Base-by-base conservation (phyloP, 805 yeast genomes). In the Pichia phayaonensis region DNA sequence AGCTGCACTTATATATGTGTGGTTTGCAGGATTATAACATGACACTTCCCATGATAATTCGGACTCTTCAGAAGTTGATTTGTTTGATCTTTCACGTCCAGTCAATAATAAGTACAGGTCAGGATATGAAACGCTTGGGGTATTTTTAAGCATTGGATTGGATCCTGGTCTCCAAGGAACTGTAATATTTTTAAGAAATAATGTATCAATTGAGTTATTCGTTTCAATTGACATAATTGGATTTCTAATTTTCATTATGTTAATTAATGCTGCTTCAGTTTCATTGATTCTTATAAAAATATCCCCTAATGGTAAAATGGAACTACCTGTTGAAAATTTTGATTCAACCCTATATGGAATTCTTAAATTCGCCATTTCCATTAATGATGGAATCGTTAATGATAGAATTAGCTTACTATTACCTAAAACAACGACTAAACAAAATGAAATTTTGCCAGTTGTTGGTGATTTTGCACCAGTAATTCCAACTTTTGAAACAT, bases 81-180 rank as follows among this genome's bases (percentile, higher is more conserved):
- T 74, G 69, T 43, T 46, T 1, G 84, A 80, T 55, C 96, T 75
- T 48, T 80, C 78, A 0, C 83, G 83, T 1, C 97, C 97, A 6
- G 86, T 87, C 39, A 92, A 73, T 42, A 88, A 61, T 13, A 61
- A 49, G 52, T 85, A 83, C 47, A 94, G 71, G 54, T 87, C 95
- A 1, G 75, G 72, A 22, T 76, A 64, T 2, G 81, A 70, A n/a
- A 84, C 75, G 54, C 75, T 73, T 20, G 80, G 79, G 0, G 84
- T 60, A 3, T 97, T 97, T 56, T 84, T 80, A 8, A 94, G 87
- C 94, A 97, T 86, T 64, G 84, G 92, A 42, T 86, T 71, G 8
- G 87, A 80, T 5, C 79, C 74, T 2, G 99, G 99, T 45, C 98
- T 74, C 31, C 80, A 77, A 2, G 96, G 95, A 21, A 84, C 76